These are phyloP conservation scores for Orbilia ellipsospora DNA, from an alignment of 2,329 filamentous ascomycete species.

Conservation along the genomic window DNA sequence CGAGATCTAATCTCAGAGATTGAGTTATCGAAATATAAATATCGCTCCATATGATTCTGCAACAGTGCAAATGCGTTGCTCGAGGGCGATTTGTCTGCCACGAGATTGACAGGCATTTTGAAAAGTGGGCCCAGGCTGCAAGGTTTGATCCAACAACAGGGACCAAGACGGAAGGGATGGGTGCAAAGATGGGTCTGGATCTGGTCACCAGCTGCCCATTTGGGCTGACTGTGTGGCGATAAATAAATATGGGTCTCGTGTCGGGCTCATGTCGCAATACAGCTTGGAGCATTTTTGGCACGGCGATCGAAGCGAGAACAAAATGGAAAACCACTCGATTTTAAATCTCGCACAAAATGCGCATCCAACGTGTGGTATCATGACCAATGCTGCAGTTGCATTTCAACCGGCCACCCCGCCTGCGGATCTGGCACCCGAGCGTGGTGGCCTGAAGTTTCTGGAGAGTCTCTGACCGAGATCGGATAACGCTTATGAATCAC, in stretches of 20 bases:
- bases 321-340: not conserved
- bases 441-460: no score
- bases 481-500: conserved; percentile 11
- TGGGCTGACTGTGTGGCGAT: conserved; percentile 15
- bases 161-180: not conserved
- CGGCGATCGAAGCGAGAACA: conserved; percentile 15
- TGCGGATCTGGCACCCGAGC: conserved; percentile 4
- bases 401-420: conserved; percentile 2
- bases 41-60: not conserved
- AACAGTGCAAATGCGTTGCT: conserved; percentile 3
- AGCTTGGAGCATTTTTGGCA: conserved; percentile 15
- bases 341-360: conserved; percentile 15
- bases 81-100: not conserved
- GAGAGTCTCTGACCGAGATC: not conserved
- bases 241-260: not conserved
- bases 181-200: not conserved
- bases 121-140: not conserved
- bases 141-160: conserved; percentile 8
- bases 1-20: no score
- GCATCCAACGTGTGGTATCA: conserved; percentile 2
- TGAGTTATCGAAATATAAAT: no score
- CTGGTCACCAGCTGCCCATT: conserved; percentile 23
- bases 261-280: not conserved
- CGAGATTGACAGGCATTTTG: not conserved
- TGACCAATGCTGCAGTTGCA: conserved; percentile 6